phyloP scores from a whole-genome alignment of 805 yeast genomes.

The Lipomyces sp. region DNA sequence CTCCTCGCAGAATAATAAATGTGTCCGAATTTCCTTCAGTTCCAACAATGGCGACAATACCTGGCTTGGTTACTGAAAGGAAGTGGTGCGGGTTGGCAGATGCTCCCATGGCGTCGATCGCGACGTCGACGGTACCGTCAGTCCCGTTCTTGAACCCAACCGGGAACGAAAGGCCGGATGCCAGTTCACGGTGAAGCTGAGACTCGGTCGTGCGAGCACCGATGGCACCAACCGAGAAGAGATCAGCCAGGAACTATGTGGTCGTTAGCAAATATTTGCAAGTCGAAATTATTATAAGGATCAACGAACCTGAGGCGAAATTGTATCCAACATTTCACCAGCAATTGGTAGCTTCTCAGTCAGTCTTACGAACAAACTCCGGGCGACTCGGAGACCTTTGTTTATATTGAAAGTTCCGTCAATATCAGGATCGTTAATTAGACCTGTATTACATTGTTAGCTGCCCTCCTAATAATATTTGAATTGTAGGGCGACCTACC shows the following conservation, averaged over 20 bases:
- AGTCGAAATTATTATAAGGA: background rate
- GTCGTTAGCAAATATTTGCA: background rate
- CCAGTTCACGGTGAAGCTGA: conserved; percentile 94
- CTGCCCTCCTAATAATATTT: background rate
- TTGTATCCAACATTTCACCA: conserved; percentile 96
- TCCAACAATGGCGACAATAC: conserved; percentile 93
- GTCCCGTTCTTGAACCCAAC: conserved; percentile 98
- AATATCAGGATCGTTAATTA: conserved; percentile 95
- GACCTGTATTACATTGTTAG: conserved; percentile 37
- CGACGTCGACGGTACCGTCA: conserved; percentile 93
- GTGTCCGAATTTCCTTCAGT: conserved; percentile 92
- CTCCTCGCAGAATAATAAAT: conserved; percentile 93
- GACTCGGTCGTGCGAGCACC: conserved; percentile 99
- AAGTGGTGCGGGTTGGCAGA: conserved; percentile 94
- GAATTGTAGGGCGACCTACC: conserved; percentile 51
- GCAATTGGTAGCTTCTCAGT: conserved; percentile 90
- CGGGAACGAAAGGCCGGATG: conserved; percentile 96
- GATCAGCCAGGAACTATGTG: conserved; percentile 81
- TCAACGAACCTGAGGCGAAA: conserved; percentile 64
- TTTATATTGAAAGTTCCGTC: conserved; percentile 91
- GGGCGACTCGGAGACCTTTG: conserved; percentile 87
- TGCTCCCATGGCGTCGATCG: conserved; percentile 91
- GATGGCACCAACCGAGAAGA: conserved; percentile 94
- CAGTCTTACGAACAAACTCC: conserved; percentile 82
- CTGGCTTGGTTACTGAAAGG: conserved; percentile 92